phyloP scores from a whole-genome alignment of 495 filamentous ascomycete genomes.

The Penicillium goetzii region DNA sequence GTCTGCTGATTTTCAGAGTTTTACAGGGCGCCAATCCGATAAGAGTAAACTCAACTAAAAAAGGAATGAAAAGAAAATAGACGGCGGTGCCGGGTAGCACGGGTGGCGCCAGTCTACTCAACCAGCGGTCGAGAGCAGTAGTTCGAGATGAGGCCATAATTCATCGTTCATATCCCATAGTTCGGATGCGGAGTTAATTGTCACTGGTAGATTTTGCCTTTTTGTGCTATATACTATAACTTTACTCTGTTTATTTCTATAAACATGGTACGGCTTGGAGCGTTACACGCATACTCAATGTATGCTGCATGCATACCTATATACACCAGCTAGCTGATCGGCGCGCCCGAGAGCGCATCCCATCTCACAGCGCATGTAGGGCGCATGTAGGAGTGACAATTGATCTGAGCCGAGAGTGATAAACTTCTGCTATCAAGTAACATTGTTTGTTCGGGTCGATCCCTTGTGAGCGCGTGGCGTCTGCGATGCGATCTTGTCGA shows the following conservation, averaged over 20 bases:
- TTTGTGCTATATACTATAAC: neutral
- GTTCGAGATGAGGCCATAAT: neutral
- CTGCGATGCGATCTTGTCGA: slow-evolving; percentile 25
- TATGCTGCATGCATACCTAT: no score
- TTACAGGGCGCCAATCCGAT: neutral
- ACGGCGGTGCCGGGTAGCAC: slow-evolving; percentile 16
- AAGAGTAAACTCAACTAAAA: neutral
- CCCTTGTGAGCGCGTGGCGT: slow-evolving; percentile 26
- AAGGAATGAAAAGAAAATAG: neutral
- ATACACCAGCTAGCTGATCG: neutral
- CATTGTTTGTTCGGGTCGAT: neutral
- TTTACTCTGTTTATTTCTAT: neutral
- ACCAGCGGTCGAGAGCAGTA: neutral
- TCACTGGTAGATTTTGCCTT: neutral
- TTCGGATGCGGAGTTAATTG: no score
- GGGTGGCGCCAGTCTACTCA: slow-evolving; percentile 13
- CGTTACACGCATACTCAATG: neutral
- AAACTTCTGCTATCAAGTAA: neutral
- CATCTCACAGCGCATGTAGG: no score
- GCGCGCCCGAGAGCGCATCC: neutral
- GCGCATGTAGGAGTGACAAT: no score
- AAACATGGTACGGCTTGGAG: neutral
- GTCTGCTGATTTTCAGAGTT: neutral
- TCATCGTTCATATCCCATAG: neutral
- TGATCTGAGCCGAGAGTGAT: no score